phyloP scores from a whole-genome alignment of 352 stramenopile genomes.

The Pythium pyrilobum region DNA sequence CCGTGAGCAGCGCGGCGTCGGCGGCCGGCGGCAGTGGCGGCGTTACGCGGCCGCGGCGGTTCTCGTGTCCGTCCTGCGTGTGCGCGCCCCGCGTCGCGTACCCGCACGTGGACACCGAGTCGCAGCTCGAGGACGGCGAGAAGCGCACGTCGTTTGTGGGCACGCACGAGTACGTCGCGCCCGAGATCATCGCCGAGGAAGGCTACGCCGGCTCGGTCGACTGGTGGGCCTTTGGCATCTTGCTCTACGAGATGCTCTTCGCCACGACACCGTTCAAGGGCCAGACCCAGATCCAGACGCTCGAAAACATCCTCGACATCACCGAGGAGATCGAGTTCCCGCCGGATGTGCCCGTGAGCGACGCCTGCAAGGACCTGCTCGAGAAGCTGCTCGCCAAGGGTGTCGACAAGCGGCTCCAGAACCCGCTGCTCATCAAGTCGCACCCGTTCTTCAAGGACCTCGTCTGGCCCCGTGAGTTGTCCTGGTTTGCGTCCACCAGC shows the following conservation, averaged over 20 bases:
- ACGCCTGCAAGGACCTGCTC: conserved; percentile 75
- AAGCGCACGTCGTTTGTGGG: conserved; percentile 49
- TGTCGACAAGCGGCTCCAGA: conserved; percentile 66
- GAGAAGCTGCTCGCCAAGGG: conserved; percentile 28
- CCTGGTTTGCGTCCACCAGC: no score
- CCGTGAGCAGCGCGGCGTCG: background rate
- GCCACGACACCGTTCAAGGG: conserved; percentile 46
- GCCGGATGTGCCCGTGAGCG: conserved; percentile 47
- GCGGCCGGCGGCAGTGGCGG: background rate
- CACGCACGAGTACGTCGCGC: conserved; percentile 61
- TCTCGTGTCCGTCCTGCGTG: conserved; percentile 22
- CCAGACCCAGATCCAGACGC: conserved; percentile 33
- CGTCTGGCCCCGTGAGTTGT: conserved; percentile 76
- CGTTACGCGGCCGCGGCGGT: conserved; percentile 2
- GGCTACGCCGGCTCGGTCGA: conserved; percentile 56
- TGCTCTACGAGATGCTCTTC: conserved; percentile 63
- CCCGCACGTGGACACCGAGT: conserved; percentile 47
- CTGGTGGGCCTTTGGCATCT: conserved; percentile 62
- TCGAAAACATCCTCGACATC: conserved; percentile 45
- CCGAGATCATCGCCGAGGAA: conserved; percentile 55
- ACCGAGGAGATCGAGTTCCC: conserved; percentile 45
- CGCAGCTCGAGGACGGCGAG: conserved; percentile 33
- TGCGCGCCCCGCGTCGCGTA: conserved; percentile 21
- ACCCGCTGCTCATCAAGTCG: conserved; percentile 88
- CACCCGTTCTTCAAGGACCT: conserved; percentile 90